phyloP scores from a whole-genome alignment of 768 basidiomycete genomes.

The Tephrocybe sp. region DNA sequence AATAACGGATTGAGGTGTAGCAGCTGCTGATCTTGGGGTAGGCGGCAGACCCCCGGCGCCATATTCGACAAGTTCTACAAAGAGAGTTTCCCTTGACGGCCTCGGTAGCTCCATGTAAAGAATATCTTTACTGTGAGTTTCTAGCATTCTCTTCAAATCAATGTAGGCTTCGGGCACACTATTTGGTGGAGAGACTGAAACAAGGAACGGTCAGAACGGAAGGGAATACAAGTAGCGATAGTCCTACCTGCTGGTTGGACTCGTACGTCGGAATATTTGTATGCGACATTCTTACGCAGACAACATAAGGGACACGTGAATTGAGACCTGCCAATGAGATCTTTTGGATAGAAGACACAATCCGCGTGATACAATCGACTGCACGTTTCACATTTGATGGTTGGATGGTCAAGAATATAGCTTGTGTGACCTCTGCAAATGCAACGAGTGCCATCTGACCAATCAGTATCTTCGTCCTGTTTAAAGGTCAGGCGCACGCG shows the following conservation, averaged over 20 bases:
- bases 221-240: slow-evolving; percentile 4
- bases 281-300: slow-evolving; percentile 67
- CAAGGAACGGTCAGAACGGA: slow-evolving; percentile 9
- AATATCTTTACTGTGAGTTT: slow-evolving; percentile 68
- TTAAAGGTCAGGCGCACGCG: slow-evolving; percentile 66
- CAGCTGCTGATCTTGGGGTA: slow-evolving; percentile 15
- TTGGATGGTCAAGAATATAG: slow-evolving; percentile 58
- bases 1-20: slow-evolving; percentile 19
- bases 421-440: slow-evolving; percentile 71
- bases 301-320: slow-evolving; percentile 79
- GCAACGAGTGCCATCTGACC: slow-evolving; percentile 74
- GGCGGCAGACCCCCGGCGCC: slow-evolving; percentile 53
- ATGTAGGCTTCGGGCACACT: slow-evolving; percentile 58
- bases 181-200: slow-evolving; percentile 25
- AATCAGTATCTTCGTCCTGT: slow-evolving; percentile 72
- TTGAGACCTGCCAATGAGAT: slow-evolving; percentile 28
- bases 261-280: slow-evolving; percentile 74
- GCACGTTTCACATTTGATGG: slow-evolving; percentile 67
- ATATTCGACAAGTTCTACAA: slow-evolving; percentile 70
- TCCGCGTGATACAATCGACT: slow-evolving; percentile 64
- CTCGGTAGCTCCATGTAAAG: slow-evolving; percentile 64
- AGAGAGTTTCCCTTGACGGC: slow-evolving; percentile 64
- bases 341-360: slow-evolving; percentile 70
- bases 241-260: slow-evolving; percentile 60
- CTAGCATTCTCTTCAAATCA: slow-evolving; percentile 70